phyloP scores from a whole-genome alignment of 1,139 yeast species.

The Lodderomyces beijingensis region DNA sequence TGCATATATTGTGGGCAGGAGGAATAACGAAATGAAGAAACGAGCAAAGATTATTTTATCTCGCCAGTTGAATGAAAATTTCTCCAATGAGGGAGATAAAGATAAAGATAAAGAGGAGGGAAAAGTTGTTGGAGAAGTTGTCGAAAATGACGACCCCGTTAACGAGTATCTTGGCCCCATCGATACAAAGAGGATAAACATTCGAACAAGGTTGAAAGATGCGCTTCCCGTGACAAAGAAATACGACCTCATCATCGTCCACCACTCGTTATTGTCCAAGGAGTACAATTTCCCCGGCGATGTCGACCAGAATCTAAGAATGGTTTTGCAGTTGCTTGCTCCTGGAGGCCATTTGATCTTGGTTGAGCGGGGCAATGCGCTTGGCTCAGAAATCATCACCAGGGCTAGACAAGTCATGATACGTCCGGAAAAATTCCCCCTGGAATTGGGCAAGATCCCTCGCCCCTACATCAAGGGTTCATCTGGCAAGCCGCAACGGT shows the following conservation, averaged over 20 bases:
- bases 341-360: slow-evolving; percentile 79
- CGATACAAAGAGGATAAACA: slow-evolving; percentile 49
- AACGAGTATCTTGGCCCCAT: slow-evolving; percentile 48
- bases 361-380: slow-evolving; percentile 84
- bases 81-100: slow-evolving; percentile 13
- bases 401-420: slow-evolving; percentile 86
- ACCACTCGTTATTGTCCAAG: slow-evolving; percentile 68
- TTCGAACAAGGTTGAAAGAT: slow-evolving; percentile 51
- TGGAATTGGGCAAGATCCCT: slow-evolving; percentile 62
- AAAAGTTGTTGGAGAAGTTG: slow-evolving; percentile 18
- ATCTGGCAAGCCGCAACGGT: slow-evolving; percentile 32
- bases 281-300: slow-evolving; percentile 63
- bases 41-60: slow-evolving; percentile 74
- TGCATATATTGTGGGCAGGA: slow-evolving; percentile 68
- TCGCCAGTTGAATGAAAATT: slow-evolving; percentile 58
- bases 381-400: slow-evolving; percentile 85
- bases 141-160: slow-evolving; percentile 17
- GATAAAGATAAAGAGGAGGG: slow-evolving; percentile 16
- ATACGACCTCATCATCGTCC: slow-evolving; percentile 83
- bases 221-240: slow-evolving; percentile 42
- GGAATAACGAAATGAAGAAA: slow-evolving; percentile 60
- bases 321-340: slow-evolving; percentile 54
- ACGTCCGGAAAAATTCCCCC: slow-evolving; percentile 66
- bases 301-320: slow-evolving; percentile 65
- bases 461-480: slow-evolving; percentile 64